Conservation (phyloP, 2,329 filamentous ascomycete species). For the Epichloe gansuensis region DNA sequence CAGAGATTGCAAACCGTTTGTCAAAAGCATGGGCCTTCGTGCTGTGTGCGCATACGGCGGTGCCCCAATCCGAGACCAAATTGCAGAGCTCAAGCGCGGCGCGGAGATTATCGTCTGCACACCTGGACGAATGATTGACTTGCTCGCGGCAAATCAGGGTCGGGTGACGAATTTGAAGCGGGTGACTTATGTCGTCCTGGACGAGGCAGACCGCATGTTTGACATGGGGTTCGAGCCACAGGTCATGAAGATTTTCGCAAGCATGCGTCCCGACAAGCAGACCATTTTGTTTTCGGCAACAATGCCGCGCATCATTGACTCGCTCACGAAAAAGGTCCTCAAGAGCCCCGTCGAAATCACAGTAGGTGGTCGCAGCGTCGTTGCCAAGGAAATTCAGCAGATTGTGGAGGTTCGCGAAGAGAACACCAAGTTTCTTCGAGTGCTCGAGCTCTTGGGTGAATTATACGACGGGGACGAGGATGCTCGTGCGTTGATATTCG, state of each 20-base stretch:
- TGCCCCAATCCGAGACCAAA: slow-evolving; percentile 92
- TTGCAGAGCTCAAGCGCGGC: slow-evolving; percentile 88
- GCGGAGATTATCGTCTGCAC: slow-evolving; percentile 94
- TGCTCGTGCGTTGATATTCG: slow-evolving; percentile 78
- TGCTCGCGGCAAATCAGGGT: slow-evolving; percentile 86
- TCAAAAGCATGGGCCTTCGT: slow-evolving; percentile 73
- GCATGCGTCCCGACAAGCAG: slow-evolving; percentile 82
- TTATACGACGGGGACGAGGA: slow-evolving; percentile 82
- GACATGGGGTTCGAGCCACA: slow-evolving; percentile 99
- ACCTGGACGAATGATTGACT: slow-evolving; percentile 88
- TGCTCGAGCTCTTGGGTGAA: slow-evolving; percentile 77
- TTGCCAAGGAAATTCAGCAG: slow-evolving; percentile 86
- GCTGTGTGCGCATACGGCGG: slow-evolving; percentile 91
- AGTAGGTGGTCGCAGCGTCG: slow-evolving; percentile 77
- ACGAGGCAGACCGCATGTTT: slow-evolving; percentile 98
- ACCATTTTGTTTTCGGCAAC: slow-evolving; percentile 95
- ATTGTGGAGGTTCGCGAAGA: slow-evolving; percentile 80
- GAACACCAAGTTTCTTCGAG: slow-evolving; percentile 66
- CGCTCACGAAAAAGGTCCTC: slow-evolving; percentile 76
- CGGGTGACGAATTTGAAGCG: slow-evolving; percentile 81
- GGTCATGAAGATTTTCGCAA: slow-evolving; percentile 90
- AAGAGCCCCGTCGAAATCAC: slow-evolving; percentile 80
- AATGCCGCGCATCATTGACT: slow-evolving; percentile 87
- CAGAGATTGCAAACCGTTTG: slow-evolving; percentile 84
- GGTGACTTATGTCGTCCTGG: slow-evolving; percentile 87